Evolutionary conservation across 192 early-diverging fungal genomes (phyloP), one percentile per base, ranked within the genome.

Genomic region (Entophlyctis luteolus): DNA sequence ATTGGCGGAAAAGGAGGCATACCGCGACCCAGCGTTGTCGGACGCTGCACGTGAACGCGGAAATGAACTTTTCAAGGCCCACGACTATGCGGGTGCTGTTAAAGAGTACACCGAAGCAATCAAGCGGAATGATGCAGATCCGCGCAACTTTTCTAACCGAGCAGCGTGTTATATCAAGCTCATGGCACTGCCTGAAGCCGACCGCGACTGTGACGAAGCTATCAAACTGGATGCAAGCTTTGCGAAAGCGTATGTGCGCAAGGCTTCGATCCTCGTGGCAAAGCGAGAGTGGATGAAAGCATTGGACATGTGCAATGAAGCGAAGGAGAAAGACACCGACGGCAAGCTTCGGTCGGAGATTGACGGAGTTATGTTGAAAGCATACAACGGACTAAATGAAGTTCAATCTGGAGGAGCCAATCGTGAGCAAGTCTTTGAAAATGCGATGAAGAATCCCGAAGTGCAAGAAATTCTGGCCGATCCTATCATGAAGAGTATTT

Each of bases 131-230:
- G 90, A 91, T 28, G 72, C 81, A 6, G 96, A 99, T 56, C 84
- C 89, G 27, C 85, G 91, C 71, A 88, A 90, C 67, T 98, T 90
- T 75, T 93, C 93, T 32, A 99, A 99, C 87, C 92, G 96, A 65
- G 93, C 96, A 31, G 93, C 93, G 33, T 93, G 92, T 71, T 93
- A 95, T 79, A 87, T 86, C 31, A 99, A 99, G 83, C 79, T 99
- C 52, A 84, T 94, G 84, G 94, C 95, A 5, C 65, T 96, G 38
- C 83, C 90, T 23, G 96, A 99, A 75, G 96, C 96, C 16, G 78
- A 93, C 73, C 93, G 92, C 83, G 96, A 99, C 81, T 93, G 91
- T 71, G 91, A 99, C 45, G 87, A 78, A 57, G 93, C 93, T 60
- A 85, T 98, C 39, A 71, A 79, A 49, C 72, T 94, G 4, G 96